Conservation (phyloP, 1,139 yeast species). For the Geotrichum carabidarum region DNA sequence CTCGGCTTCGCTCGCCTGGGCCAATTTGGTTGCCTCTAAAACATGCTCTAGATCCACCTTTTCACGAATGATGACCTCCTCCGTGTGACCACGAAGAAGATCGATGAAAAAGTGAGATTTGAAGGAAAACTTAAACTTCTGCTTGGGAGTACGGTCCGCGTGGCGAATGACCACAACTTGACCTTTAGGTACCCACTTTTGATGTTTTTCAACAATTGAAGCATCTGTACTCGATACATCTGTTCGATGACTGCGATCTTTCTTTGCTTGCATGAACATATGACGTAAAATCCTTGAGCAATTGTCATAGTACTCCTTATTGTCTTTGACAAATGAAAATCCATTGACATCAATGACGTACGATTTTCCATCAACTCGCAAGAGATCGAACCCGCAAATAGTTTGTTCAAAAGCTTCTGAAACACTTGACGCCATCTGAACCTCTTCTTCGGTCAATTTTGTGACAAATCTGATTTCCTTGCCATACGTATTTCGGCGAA, state of each 20-base stretch:
- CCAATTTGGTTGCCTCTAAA: constrained; percentile 74
- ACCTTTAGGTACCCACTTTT: constrained; percentile 95
- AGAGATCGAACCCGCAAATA: constrained; percentile 90
- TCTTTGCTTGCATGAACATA: constrained; percentile 58
- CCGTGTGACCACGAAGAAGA: constrained; percentile 85
- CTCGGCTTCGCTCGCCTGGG: constrained; percentile 72
- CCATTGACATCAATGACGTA: constrained; percentile 97
- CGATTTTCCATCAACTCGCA: constrained; percentile 81
- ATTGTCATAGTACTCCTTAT: constrained; percentile 74
- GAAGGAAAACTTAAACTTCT: constrained; percentile 91
- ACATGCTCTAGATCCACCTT: constrained; percentile 82
- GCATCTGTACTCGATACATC: constrained; percentile 42
- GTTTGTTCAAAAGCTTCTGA: constrained; percentile 78
- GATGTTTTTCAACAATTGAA: constrained; percentile 66
- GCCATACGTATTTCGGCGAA: constrained; percentile 93
- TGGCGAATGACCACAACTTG: constrained; percentile 87
- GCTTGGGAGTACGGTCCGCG: constrained; percentile 97
- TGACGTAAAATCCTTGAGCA: constrained; percentile 74
- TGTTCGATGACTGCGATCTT: constrained; percentile 42
- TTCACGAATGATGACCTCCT: constrained; percentile 90
- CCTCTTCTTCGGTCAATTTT: constrained; percentile 66
- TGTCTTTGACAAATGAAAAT: constrained; percentile 93
- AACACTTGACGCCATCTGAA: constrained; percentile 70
- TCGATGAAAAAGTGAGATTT: constrained; percentile 81
- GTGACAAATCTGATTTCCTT: constrained; percentile 91